phyloP scores from a whole-genome alignment of 176 grass and related monocot species.

The Zea mays region DNA sequence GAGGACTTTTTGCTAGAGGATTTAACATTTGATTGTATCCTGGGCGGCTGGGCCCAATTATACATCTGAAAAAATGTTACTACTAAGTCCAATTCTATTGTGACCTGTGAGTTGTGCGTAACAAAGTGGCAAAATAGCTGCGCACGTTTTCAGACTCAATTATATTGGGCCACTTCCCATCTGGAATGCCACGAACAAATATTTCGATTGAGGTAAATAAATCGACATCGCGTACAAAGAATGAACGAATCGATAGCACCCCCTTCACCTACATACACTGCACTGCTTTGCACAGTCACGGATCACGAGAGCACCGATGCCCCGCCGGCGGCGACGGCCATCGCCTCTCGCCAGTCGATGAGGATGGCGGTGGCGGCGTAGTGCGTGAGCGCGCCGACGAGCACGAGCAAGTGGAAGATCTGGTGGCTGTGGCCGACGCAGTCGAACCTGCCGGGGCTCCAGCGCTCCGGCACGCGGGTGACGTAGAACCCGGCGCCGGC shows the following conservation, averaged over 20 bases:
- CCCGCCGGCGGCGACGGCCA: conserved; percentile 25
- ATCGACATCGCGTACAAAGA: conserved; percentile 27
- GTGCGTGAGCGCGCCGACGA: conserved; percentile 74
- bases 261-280: conserved; percentile 26
- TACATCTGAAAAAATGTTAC: no score
- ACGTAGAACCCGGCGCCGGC: conserved; percentile 69
- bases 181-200: not conserved
- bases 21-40: no score
- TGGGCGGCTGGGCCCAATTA: no score
- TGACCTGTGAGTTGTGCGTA: no score
- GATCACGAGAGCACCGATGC: conserved; percentile 33
- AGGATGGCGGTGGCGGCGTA: conserved; percentile 69
- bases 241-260: conserved; percentile 32
- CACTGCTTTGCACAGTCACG: not conserved
- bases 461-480: conserved; percentile 77
- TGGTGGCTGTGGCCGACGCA: conserved; percentile 85
- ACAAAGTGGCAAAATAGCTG: no score
- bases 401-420: conserved; percentile 90
- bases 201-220: not conserved
- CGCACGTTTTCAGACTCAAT: not conserved
- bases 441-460: conserved; percentile 72
- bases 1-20: no score
- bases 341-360: conserved; percentile 64
- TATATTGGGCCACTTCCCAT: not conserved
- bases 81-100: no score